These are phyloP conservation scores for Alnus glutinosa DNA, from an alignment of 306 rosid genomes.

Conservation along the genomic window DNA sequence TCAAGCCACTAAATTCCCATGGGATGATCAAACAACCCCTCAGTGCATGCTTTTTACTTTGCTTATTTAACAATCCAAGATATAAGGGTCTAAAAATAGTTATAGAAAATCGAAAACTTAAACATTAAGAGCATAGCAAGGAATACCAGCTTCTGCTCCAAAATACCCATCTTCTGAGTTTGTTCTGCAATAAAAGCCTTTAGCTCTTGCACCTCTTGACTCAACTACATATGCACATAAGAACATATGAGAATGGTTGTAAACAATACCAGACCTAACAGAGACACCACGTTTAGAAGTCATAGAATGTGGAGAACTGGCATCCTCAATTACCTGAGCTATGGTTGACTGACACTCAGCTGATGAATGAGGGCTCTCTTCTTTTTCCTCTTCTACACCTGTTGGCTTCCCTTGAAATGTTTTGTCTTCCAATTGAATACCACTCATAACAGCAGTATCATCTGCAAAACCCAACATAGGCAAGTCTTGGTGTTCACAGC, in stretches of 20 bases:
- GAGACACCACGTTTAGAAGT: not conserved
- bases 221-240: conserved; percentile 37
- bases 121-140: conserved; percentile 18
- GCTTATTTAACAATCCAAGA: not conserved
- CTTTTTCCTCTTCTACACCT: conserved; percentile 33
- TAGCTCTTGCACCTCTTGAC: conserved; percentile 54
- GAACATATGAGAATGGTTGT: conserved; percentile 1
- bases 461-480: conserved; percentile 22
- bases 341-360: conserved; percentile 28
- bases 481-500: conserved; percentile 27
- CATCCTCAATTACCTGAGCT: conserved; percentile 39
- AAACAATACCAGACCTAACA: not conserved
- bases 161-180: conserved; percentile 31
- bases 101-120: conserved; percentile 13
- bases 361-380: conserved; percentile 28
- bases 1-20: not conserved
- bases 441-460: conserved; percentile 4
- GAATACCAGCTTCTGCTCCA: conserved; percentile 67
- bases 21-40: conserved; percentile 14
- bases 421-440: conserved; percentile 2
- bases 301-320: not conserved
- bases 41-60: not conserved
- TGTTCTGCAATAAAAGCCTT: conserved; percentile 41
- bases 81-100: conserved; percentile 19
- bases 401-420: conserved; percentile 11